phyloP scores from a whole-genome alignment of 2,329 filamentous ascomycete genomes.

The Aspergillus sp. region DNA sequence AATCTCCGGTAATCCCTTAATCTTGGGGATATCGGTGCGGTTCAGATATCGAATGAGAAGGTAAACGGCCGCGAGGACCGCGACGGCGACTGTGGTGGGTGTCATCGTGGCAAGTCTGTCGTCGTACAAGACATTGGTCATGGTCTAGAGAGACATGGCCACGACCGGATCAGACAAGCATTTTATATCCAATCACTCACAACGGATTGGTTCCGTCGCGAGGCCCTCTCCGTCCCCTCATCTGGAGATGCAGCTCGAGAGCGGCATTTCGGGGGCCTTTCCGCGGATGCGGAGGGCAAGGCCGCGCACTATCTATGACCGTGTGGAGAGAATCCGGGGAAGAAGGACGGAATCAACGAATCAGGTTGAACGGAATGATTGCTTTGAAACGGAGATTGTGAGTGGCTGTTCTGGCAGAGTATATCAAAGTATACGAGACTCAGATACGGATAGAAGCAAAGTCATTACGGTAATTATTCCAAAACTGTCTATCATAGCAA shows the following conservation, averaged over 20 bases:
- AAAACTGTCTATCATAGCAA: no score
- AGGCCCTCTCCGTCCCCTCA: no score
- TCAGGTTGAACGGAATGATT: no score
- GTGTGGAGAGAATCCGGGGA: background rate
- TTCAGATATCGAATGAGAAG: constrained; percentile 27
- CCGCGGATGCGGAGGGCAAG: constrained; percentile 2
- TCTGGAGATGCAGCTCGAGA: background rate
- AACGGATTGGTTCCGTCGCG: no score
- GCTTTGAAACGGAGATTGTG: no score
- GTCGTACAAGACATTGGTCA: background rate
- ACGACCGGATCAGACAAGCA: no score
- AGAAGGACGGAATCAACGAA: no score
- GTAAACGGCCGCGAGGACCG: constrained; percentile 20
- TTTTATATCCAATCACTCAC: background rate
- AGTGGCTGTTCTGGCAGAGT: no score
- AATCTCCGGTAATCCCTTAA: constrained; percentile 50
- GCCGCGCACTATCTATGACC: background rate
- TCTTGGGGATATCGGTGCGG: constrained; percentile 47
- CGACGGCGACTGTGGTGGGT: constrained; percentile 5
- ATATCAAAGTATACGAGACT: no score
- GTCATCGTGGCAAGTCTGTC: background rate
- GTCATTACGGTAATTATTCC: no score
- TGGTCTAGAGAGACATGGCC: background rate
- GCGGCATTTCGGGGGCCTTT: background rate
- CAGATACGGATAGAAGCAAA: no score